phyloP scores from a whole-genome alignment of 2,329 filamentous ascomycete genomes.

The Xylaria hypoxylon region DNA sequence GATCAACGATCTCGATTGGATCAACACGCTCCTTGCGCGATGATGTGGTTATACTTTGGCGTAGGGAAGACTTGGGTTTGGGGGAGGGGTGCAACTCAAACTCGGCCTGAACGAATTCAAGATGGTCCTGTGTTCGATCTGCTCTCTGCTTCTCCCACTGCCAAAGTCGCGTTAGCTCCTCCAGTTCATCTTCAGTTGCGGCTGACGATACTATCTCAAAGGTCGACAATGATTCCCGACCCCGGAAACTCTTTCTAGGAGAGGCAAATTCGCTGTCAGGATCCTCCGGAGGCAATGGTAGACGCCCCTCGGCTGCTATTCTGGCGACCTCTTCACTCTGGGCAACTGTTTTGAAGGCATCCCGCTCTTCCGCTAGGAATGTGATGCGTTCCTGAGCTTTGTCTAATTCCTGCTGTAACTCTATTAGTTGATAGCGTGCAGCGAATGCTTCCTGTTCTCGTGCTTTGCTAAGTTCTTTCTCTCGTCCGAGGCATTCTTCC shows the following conservation, averaged over 20 bases:
- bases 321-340: constrained; percentile 79
- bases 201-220: constrained; percentile 66
- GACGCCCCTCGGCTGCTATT: constrained; percentile 76
- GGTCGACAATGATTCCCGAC: constrained; percentile 60
- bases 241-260: constrained; percentile 61
- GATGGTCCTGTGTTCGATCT: constrained; percentile 75
- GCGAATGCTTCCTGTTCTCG: constrained; percentile 77
- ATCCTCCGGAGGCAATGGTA: constrained; percentile 69
- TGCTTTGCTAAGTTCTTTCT: constrained; percentile 70
- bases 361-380: constrained; percentile 78
- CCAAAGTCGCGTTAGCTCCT: constrained; percentile 64
- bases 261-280: constrained; percentile 72
- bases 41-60: constrained; percentile 47
- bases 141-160: constrained; percentile 72
- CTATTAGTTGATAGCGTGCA: constrained; percentile 73
- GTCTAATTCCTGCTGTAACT: constrained; percentile 74
- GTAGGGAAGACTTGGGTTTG: constrained; percentile 60
- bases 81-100: constrained; percentile 78
- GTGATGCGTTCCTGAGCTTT: constrained; percentile 72
- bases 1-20: constrained; percentile 54
- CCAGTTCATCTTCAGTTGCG: constrained; percentile 68
- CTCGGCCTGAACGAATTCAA: constrained; percentile 81
- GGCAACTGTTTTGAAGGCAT: constrained; percentile 77
- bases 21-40: constrained; percentile 54
- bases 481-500: constrained; percentile 70